These are phyloP conservation scores for Heracleum sosnowskyi DNA, from an alignment of 129 eudicot species.

Conservation along the genomic window DNA sequence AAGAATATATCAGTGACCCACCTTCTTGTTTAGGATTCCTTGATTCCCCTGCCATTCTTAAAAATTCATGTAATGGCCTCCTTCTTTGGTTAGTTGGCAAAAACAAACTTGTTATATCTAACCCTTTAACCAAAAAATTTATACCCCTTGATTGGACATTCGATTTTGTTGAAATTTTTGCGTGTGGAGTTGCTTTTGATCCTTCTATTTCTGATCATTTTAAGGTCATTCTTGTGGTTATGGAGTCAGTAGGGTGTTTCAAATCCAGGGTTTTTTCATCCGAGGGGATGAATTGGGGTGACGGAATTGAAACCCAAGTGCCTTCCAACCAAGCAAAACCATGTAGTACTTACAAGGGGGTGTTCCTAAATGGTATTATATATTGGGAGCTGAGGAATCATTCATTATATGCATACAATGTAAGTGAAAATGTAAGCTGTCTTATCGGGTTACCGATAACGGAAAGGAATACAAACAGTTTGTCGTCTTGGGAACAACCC, in stretches of 20 bases:
- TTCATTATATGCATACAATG: conserved; percentile 4
- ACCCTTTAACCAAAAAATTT: neutral
- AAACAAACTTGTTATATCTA: conserved; percentile 6
- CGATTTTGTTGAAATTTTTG: neutral
- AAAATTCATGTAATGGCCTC: conserved; percentile 4
- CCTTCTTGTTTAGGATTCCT: conserved; percentile 16
- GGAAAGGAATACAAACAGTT: neutral
- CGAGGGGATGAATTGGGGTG: conserved; percentile 6
- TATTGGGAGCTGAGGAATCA: conserved; percentile 9
- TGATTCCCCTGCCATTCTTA: conserved; percentile 11
- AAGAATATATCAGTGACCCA: conserved; percentile 2
- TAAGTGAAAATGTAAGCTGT: neutral
- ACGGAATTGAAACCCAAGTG: neutral
- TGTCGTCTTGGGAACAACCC: neutral
- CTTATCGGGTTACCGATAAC: neutral
- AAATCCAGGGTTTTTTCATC: conserved; percentile 7
- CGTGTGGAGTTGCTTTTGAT: conserved; percentile 12
- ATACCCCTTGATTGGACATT: neutral
- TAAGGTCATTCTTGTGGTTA: conserved; percentile 1
- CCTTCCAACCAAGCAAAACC: neutral
- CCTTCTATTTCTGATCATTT: conserved; percentile 7
- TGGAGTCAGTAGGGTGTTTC: neutral
- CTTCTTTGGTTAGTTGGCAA: neutral
- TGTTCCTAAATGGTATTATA: neutral
- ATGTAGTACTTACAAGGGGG: neutral